Conservation (phyloP, 2,329 filamentous ascomycete species). For the Trichophyton rubrum region DNA sequence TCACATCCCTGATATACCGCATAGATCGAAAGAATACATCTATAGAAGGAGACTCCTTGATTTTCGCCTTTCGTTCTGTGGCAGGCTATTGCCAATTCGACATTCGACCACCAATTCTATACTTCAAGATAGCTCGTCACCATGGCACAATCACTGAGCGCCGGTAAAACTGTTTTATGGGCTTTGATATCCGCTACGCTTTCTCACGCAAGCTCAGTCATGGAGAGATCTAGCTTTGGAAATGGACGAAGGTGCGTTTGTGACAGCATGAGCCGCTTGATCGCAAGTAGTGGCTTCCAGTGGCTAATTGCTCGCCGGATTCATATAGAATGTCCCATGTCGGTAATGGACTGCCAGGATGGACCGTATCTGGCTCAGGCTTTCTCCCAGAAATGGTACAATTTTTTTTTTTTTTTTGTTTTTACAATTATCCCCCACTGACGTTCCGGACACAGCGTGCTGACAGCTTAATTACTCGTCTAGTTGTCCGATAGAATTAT, state of each 20-base stretch:
- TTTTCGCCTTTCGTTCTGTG: not conserved
- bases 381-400: conserved; percentile 42
- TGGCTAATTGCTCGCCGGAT: conserved; percentile 3
- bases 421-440: not conserved
- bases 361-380: conserved; percentile 42
- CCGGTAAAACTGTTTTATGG: conserved; percentile 32
- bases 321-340: conserved; percentile 47
- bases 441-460: not conserved
- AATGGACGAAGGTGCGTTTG: conserved; percentile 48
- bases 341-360: conserved; percentile 42
- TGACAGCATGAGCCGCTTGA: not conserved
- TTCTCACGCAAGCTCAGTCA: conserved; percentile 43
- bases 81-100: not conserved
- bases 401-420: not conserved
- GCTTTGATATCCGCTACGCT: conserved; percentile 37
- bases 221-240: conserved; percentile 68
- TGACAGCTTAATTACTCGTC: not conserved
- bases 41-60: not conserved
- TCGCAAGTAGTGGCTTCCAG: not conserved
- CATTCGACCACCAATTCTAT: not conserved
- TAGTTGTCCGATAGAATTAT: conserved; percentile 78
- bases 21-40: not conserved
- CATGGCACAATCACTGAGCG: conserved; percentile 16
- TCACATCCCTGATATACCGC: not conserved
- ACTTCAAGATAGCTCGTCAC: not conserved